Percentiles rank a stretch among this genome's conserved stretches.
Evolutionary conservation across 495 filamentous ascomycete genomes (phyloP).

Genomic region (Terfezia claveryi): DNA sequence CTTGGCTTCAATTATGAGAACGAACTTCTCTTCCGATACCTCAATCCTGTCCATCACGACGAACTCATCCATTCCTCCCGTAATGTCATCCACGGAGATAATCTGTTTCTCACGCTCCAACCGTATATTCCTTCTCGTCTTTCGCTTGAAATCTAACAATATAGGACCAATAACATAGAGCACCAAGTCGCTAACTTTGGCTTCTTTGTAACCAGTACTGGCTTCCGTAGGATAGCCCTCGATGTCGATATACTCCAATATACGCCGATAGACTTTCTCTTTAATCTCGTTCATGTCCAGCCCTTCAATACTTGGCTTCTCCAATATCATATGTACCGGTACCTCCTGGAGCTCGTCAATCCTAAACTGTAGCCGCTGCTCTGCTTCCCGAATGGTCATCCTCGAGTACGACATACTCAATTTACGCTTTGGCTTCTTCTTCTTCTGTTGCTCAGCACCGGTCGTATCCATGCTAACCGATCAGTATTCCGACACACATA

Average conservation of each 20-base stretch:
- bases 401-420: no score
- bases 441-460: no score
- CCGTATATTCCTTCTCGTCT: neutral
- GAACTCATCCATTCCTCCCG: constrained; percentile 2
- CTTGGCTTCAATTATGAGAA: constrained; percentile 2
- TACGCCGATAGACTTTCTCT: neutral
- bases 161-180: neutral
- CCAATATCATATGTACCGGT: no score
- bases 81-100: neutral
- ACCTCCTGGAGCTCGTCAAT: no score
- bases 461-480: no score
- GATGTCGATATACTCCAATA: constrained; percentile 2
- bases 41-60: constrained; percentile 2
- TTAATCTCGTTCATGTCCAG: neutral
- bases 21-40: neutral
- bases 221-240: constrained; percentile 4
- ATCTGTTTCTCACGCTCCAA: constrained; percentile 1
- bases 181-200: neutral
- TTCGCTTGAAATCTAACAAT: neutral
- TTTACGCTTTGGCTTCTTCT: no score
- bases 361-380: no score
- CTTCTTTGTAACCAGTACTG: constrained; percentile 1
- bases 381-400: no score
- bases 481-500: no score
- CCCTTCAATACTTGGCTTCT: no score